Evolutionary conservation across 2,329 filamentous ascomycete genomes (phyloP).

Genomic region (Helminthosporium solani): DNA sequence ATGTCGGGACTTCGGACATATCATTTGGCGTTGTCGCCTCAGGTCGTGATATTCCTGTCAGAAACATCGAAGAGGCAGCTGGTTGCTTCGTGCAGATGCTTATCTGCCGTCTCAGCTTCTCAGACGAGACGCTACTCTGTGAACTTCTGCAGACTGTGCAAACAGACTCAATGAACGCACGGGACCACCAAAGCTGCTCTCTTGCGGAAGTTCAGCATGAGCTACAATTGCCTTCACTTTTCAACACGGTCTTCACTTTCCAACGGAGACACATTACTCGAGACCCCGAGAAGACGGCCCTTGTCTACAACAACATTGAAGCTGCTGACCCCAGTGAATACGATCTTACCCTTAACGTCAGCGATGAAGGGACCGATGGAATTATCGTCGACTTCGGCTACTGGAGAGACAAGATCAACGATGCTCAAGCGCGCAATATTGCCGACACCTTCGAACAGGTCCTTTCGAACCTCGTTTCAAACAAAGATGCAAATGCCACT

Average conservation of each 20-base stretch:
- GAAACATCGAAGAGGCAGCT: constrained; percentile 51
- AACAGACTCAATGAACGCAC: constrained; percentile 48
- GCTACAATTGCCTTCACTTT: constrained; percentile 34
- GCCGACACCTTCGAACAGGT: constrained; percentile 34
- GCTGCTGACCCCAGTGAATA: constrained; percentile 41
- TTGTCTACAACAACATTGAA: constrained; percentile 36
- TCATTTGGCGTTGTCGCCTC: constrained; percentile 58
- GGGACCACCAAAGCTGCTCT: constrained; percentile 54
- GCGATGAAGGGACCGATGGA: constrained; percentile 27
- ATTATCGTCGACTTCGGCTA: constrained; percentile 35
- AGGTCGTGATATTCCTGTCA: constrained; percentile 54
- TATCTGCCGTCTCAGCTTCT: constrained; percentile 49
- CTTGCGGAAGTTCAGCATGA: constrained; percentile 42
- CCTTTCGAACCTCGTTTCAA: constrained; percentile 19
- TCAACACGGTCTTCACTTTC: constrained; percentile 43
- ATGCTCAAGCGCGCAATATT: constrained; percentile 31
- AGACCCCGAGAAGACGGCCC: constrained; percentile 26
- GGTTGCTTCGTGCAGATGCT: constrained; percentile 60
- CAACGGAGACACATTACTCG: constrained; percentile 29
- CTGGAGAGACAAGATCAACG: constrained; percentile 31
- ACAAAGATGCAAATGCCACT: constrained; percentile 16
- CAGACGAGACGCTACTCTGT: constrained; percentile 36
- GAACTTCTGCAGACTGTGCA: constrained; percentile 49
- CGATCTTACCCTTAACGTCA: constrained; percentile 35
- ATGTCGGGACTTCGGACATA: constrained; percentile 50